phyloP scores from a whole-genome alignment of 2,329 filamentous ascomycete genomes.

The Microdochium nivale region DNA sequence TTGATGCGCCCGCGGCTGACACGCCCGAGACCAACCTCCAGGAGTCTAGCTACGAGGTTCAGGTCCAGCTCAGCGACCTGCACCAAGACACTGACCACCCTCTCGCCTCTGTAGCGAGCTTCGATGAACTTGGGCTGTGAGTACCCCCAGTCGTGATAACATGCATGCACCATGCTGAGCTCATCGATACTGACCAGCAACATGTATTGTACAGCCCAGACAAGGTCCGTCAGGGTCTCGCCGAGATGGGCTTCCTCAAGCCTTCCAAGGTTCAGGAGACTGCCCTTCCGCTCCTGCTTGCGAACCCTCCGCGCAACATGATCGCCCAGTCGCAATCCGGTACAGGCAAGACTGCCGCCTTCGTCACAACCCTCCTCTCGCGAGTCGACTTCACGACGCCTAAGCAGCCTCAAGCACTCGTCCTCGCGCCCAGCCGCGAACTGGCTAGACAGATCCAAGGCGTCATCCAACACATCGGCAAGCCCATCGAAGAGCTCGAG shows the following conservation, averaged over 20 bases:
- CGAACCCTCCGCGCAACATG: constrained; percentile 83
- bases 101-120: constrained; percentile 74
- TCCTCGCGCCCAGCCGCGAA: constrained; percentile 88
- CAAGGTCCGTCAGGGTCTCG: constrained; percentile 62
- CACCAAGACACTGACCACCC: constrained; percentile 82
- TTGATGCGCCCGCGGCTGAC: constrained; percentile 25
- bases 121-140: constrained; percentile 80
- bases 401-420: constrained; percentile 71
- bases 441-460: constrained; percentile 88
- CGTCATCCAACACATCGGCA: constrained; percentile 75
- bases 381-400: constrained; percentile 68
- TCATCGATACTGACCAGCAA: constrained; percentile 4
- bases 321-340: constrained; percentile 99
- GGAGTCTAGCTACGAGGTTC: constrained; percentile 78
- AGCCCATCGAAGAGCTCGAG: constrained; percentile 67
- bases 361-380: constrained; percentile 84
- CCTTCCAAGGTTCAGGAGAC: constrained; percentile 98
- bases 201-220: constrained; percentile 8
- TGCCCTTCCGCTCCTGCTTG: constrained; percentile 80
- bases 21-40: constrained; percentile 44
- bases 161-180: background rate
- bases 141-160: constrained; percentile 21
- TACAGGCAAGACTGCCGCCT: constrained; percentile 95
- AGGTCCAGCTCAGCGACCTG: constrained; percentile 85
- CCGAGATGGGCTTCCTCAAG: constrained; percentile 79